A percentile compares a stretch with the other conserved stretches of the same genome.
Evolutionary conservation across 306 rosid species (phyloP).

Genomic region (Cotoneaster glaucophyllus): DNA sequence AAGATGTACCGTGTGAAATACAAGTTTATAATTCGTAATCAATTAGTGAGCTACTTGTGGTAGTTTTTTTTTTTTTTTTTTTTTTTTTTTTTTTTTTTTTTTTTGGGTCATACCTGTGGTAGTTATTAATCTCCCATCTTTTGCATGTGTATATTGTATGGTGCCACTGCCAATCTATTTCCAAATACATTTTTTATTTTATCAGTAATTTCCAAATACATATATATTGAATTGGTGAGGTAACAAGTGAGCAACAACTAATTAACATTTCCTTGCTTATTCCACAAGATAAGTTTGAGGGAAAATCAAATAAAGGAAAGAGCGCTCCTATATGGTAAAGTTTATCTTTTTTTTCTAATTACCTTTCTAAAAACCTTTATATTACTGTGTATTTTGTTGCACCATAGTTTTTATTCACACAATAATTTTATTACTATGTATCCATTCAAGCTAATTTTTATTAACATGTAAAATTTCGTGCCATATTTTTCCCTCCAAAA

Average conservation of each 20-base stretch:
- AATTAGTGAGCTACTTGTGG: too few relatives aligned
- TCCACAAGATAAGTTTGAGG: background rate
- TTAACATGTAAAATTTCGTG: rapidly evolving
- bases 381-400: background rate
- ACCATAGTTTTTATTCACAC: too few relatives aligned
- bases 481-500: background rate
- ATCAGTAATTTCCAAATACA: too few relatives aligned
- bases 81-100: too few relatives aligned
- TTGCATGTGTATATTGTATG: too few relatives aligned
- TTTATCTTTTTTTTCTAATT: background rate
- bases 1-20: too few relatives aligned
- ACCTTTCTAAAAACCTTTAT: background rate
- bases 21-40: too few relatives aligned
- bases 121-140: too few relatives aligned
- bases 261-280: background rate
- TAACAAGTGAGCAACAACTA: background rate
- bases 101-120: too few relatives aligned
- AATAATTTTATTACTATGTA: background rate
- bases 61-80: too few relatives aligned
- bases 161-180: too few relatives aligned
- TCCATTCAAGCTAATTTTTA: background rate
- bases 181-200: too few relatives aligned
- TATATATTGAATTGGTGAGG: background rate
- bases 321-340: background rate
- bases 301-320: background rate